These are phyloP conservation scores for Hanseniaspora thailandica DNA, from an alignment of 805 yeast species.

Conservation along the genomic window DNA sequence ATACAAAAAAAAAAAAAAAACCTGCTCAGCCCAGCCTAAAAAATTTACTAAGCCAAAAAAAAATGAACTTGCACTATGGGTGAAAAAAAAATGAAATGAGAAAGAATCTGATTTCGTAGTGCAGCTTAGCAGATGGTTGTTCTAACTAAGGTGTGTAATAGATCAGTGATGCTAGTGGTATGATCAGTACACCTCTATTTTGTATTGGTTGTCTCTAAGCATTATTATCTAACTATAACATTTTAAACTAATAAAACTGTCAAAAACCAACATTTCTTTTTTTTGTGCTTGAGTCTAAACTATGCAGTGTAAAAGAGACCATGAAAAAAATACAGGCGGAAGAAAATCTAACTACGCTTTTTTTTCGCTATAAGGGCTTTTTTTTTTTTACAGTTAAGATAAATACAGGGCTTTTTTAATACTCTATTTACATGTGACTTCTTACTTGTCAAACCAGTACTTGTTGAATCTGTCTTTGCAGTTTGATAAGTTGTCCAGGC, in stretches of 20 bases:
- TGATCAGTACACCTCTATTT: too few relatives aligned
- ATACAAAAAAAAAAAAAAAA: neutral
- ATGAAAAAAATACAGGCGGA: neutral
- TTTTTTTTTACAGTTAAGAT: too few relatives aligned
- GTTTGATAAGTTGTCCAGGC: constrained; percentile 55
- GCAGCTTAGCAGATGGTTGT: too few relatives aligned
- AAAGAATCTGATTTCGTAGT: too few relatives aligned
- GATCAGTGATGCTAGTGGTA: too few relatives aligned
- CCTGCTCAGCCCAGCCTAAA: too few relatives aligned
- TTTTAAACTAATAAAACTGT: too few relatives aligned
- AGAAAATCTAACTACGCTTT: neutral
- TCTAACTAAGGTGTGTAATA: too few relatives aligned
- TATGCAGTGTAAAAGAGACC: neutral
- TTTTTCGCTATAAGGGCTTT: neutral
- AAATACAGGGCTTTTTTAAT: neutral
- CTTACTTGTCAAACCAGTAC: constrained; percentile 37
- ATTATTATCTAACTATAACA: too few relatives aligned
- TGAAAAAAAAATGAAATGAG: neutral
- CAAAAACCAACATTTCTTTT: too few relatives aligned
- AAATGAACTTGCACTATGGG: neutral
- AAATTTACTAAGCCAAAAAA: too few relatives aligned
- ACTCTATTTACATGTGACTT: neutral
- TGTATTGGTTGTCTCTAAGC: too few relatives aligned
- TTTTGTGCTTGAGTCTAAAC: neutral
- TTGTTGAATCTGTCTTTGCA: constrained; percentile 57